Evolutionary conservation across 2,329 filamentous ascomycete species (phyloP).

Genomic region (Penicillium sclerotiorum): DNA sequence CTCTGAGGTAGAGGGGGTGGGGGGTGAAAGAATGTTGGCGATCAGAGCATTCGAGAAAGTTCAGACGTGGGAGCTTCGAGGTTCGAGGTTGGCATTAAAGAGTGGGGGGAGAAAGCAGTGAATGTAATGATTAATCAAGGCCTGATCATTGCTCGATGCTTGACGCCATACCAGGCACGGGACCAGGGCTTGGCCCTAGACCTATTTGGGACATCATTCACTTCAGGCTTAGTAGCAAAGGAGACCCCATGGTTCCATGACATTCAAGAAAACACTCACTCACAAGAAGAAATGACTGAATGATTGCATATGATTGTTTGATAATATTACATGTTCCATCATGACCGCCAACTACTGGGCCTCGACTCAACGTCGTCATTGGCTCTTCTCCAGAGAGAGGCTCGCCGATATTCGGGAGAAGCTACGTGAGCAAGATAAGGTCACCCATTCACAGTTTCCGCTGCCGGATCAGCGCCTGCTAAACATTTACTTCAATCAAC

Average conservation of each 20-base stretch:
- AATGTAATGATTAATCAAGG: constrained; percentile 39
- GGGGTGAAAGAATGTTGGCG: too few species aligned
- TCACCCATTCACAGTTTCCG: constrained; percentile 75
- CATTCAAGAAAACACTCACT: constrained; percentile 6
- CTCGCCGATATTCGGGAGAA: constrained; percentile 73
- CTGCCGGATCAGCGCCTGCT: constrained; percentile 80
- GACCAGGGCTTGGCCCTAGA: constrained; percentile 35
- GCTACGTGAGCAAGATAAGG: constrained; percentile 75
- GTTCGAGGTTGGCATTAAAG: constrained; percentile 28
- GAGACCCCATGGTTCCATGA: too few species aligned
- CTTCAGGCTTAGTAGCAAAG: too few species aligned
- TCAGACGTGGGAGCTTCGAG: constrained; percentile 13
- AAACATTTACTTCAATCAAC: constrained; percentile 89
- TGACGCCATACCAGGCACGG: constrained; percentile 35
- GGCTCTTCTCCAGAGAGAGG: constrained; percentile 85
- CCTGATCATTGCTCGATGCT: constrained; percentile 34
- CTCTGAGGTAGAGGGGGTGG: constrained; percentile 18
- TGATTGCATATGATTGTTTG: not conserved
- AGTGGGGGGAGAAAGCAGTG: constrained; percentile 14
- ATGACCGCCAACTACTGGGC: constrained; percentile 99
- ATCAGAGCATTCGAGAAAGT: not conserved
- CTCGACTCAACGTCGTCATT: constrained; percentile 85
- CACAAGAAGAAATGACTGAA: not conserved
- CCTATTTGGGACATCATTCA: constrained; percentile 27
- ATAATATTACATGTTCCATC: not conserved